Percentiles rank a stretch among this genome's conserved stretches.
phyloP scores from a whole-genome alignment of 371 early-diverging fungal genomes.

The Mucor lusitanicus region DNA sequence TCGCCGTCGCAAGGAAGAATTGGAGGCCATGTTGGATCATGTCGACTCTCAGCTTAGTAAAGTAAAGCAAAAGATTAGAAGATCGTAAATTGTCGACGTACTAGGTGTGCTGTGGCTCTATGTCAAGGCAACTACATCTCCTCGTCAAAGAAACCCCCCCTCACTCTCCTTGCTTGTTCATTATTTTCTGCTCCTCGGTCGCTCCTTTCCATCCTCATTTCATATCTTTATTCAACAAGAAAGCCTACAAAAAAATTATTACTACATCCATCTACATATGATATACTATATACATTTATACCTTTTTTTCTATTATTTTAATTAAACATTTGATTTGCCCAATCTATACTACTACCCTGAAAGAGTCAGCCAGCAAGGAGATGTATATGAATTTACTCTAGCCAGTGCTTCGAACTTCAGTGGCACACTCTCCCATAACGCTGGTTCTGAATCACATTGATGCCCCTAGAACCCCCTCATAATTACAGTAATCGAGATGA shows the following conservation, averaged over 20 bases:
- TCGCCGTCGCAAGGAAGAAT: conserved; percentile 51
- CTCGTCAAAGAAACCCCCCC: not conserved
- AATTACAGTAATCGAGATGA: not conserved
- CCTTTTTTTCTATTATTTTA: not conserved
- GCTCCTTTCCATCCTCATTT: not conserved
- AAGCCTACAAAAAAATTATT: not conserved
- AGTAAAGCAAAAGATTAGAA: conserved; percentile 41
- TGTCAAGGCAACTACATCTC: not conserved
- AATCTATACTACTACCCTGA: not conserved
- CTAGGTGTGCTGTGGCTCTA: not conserved
- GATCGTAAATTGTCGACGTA: conserved; percentile 11
- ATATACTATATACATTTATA: not conserved
- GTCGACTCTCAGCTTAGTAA: conserved; percentile 56
- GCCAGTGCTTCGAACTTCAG: too few relatives aligned
- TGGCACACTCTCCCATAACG: not conserved
- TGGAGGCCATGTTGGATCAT: conserved; percentile 56
- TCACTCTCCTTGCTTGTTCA: not conserved
- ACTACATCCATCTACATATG: not conserved
- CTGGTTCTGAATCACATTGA: not conserved
- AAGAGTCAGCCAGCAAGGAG: too few relatives aligned
- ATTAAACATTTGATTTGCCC: not conserved
- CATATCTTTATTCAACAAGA: not conserved
- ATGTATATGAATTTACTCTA: too few relatives aligned
- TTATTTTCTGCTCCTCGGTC: not conserved
- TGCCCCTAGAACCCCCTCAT: not conserved